Percentiles rank a stretch among this genome's conserved stretches.
phyloP scores from a whole-genome alignment of 768 basidiomycete genomes.

The Lactarius hengduanensis region DNA sequence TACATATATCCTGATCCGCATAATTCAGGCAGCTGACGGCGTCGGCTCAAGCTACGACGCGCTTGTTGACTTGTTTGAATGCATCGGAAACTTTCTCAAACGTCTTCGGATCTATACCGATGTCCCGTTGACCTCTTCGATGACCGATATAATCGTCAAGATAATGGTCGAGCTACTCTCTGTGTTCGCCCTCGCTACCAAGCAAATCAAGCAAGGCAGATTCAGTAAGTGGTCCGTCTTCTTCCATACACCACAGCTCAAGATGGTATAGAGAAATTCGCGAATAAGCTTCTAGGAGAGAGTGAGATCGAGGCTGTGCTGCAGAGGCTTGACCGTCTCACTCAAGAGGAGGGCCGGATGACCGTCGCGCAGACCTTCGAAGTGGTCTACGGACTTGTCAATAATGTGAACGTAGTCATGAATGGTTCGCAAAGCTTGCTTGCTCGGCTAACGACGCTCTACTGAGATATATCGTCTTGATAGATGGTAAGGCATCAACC shows the following conservation, averaged over 20 bases:
- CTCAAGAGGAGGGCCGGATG: constrained; percentile 3
- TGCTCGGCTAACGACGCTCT: background rate
- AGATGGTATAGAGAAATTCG: background rate
- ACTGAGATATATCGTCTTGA: background rate
- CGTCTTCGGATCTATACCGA: constrained; percentile 6
- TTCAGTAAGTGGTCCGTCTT: background rate
- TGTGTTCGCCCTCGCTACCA: constrained; percentile 3
- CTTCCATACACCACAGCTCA: background rate
- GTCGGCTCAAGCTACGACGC: background rate
- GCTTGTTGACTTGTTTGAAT: constrained; percentile 8
- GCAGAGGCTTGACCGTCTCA: constrained; percentile 4
- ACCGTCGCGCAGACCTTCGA: constrained; percentile 7
- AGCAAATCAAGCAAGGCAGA: constrained; percentile 6
- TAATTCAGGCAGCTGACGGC: background rate
- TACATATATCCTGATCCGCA: background rate
- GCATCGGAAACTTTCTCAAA: constrained; percentile 5
- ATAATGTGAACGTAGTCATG: constrained; percentile 3
- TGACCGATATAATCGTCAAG: background rate
- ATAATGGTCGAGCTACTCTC: constrained; percentile 13
- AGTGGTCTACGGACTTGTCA: constrained; percentile 2
- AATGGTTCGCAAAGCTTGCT: background rate
- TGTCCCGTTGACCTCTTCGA: background rate
- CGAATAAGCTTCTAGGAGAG: constrained; percentile 9
- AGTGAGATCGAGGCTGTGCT: constrained; percentile 2
- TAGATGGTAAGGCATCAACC: background rate